Evolutionary conservation across 768 basidiomycete species (phyloP), one percentile per base, ranked within the genome.

Genomic region (Guyanaporus albipodus): DNA sequence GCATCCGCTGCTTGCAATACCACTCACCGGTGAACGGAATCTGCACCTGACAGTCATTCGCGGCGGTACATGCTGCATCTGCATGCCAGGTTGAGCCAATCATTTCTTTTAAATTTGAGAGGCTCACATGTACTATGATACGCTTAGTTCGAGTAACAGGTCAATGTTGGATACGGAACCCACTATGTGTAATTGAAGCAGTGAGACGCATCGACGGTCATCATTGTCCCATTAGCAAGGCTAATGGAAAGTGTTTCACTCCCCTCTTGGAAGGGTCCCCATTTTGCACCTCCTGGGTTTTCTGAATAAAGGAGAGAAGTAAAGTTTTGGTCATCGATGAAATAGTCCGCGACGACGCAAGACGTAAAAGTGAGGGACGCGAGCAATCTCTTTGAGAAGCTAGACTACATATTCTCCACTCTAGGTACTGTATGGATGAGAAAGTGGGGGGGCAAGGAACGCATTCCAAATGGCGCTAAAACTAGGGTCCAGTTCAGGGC

Each of bases 101-200:
- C 21, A 18, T 22, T 33, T 19, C 26, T 26, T 17, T 9, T 6
- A 17, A 8, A 2, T 17, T 6, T 9, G 6, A 2, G 28, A 33
- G 5, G 47, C 56, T 37, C 29, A 53, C 51, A 53, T 9, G 51
- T 50, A 24, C 43, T 54, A 17, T 10, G 14, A 8, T 9, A 26
- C 12, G 12, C 14, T 56, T 14, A 40, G 46, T 34, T 50, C 6
- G 4, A 38, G 28, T 24, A 22, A 14, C 12, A 8, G 22, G 34
- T n/a, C 4, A 26, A 14, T 4, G 21, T 10, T 37, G 17, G 14
- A 18, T 9, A 6, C 3, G 12, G 32, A 34, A 46, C 56, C 43
- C 37, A 57, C 56, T 48, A 57, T 24, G 52, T 53, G 2, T 38
- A 24, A 23, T 57, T 54, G 32, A 37, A 57, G 10, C 55, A 57